Evolutionary conservation across 805 yeast species (phyloP).

Genomic region (Yamadazyma sp.): DNA sequence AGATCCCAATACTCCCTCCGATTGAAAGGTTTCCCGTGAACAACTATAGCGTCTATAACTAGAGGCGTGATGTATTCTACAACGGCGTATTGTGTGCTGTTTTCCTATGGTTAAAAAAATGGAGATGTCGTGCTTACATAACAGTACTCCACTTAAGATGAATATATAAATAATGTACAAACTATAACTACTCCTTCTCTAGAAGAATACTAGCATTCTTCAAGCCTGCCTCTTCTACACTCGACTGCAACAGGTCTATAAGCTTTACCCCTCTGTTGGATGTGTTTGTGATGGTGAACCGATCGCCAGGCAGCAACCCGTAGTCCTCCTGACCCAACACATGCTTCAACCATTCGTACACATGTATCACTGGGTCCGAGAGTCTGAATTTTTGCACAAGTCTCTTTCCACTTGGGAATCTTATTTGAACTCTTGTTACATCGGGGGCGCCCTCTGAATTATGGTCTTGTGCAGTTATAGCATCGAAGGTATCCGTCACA

Average conservation of each 20-base stretch:
- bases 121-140: conserved; percentile 3
- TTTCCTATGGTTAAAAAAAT: too few relatives aligned
- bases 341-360: conserved; percentile 69
- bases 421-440: conserved; percentile 78
- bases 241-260: conserved; percentile 56
- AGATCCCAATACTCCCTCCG: conserved; percentile 12
- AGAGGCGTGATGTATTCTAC: too few relatives aligned
- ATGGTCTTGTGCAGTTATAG: conserved; percentile 51
- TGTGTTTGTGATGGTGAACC: conserved; percentile 33
- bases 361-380: conserved; percentile 52
- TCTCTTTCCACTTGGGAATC: conserved; percentile 85
- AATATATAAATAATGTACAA: too few relatives aligned
- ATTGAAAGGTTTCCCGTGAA: conserved; percentile 10
- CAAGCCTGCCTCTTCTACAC: conserved; percentile 74
- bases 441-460: conserved; percentile 67
- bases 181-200: conserved; percentile 42
- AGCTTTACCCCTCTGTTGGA: conserved; percentile 45
- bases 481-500: conserved; percentile 32
- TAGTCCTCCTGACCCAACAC: conserved; percentile 52
- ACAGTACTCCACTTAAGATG: too few relatives aligned
- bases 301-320: conserved; percentile 44
- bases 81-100: too few relatives aligned
- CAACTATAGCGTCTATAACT: not conserved
- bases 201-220: conserved; percentile 78
- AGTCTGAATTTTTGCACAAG: conserved; percentile 66